Conservation (phyloP, 495 filamentous ascomycete species). For the Coniosporium apollinis region DNA sequence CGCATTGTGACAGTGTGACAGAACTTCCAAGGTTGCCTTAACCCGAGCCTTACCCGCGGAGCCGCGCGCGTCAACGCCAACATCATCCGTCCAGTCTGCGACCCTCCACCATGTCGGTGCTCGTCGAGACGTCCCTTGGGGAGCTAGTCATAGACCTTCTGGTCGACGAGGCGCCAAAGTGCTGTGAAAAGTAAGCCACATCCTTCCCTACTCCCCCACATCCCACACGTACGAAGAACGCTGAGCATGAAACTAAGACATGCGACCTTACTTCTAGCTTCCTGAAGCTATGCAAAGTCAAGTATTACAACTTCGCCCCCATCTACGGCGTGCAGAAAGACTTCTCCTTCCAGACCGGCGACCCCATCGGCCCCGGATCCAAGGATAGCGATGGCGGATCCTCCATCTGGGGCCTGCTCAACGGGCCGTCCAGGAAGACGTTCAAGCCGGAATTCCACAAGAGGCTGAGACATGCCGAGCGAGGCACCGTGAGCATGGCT, state of each 20-base stretch:
- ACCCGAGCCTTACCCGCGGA: too few relatives aligned
- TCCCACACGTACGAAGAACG: conserved; percentile 16
- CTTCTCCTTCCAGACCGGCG: conserved; percentile 90
- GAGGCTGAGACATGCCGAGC: conserved; percentile 69
- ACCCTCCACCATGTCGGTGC: conserved; percentile 54
- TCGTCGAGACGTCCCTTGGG: conserved; percentile 79
- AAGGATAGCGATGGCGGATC: conserved; percentile 74
- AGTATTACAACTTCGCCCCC: conserved; percentile 95
- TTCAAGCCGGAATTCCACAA: conserved; percentile 70
- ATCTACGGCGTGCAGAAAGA: conserved; percentile 74
- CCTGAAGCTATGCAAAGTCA: conserved; percentile 91
- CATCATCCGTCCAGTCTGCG: too few relatives aligned
- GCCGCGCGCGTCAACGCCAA: too few relatives aligned
- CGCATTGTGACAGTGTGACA: too few relatives aligned
- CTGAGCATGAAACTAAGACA: conserved; percentile 35
- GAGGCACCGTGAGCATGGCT: conserved; percentile 88
- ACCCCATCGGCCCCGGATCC: conserved; percentile 73
- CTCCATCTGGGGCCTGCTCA: conserved; percentile 75
- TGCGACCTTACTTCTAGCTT: conserved; percentile 43
- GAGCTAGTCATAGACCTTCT: conserved; percentile 88
- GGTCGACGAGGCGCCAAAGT: conserved; percentile 68
- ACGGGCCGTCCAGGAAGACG: conserved; percentile 52
- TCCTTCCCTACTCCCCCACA: conserved; percentile 1
- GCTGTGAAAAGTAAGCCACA: conserved; percentile 71
- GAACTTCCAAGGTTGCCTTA: too few relatives aligned